Evolutionary conservation across 768 basidiomycete species (phyloP), one percentile per base, ranked within the genome.

Genomic region (Phanerochaete sordida): DNA sequence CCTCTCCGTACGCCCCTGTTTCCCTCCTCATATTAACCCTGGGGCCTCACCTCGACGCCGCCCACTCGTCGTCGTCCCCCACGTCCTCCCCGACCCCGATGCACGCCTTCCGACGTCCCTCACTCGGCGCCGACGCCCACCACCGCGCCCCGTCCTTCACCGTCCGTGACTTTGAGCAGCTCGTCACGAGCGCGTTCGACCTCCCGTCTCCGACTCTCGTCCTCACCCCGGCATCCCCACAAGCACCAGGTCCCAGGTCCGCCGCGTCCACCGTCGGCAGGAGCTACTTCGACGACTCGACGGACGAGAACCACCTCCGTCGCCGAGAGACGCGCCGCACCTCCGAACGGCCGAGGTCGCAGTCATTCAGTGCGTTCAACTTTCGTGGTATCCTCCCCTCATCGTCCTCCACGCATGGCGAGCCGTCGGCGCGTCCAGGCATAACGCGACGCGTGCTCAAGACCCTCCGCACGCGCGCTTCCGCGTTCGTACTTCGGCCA

Each of bases 121-220:
- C 43, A 48, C 48, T 53, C 62, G 63, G 33, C 64, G 39, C 52
- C 60, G 47, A 58, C 53, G 19, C 62, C 3, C 57, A 51, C 50
- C 24, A 44, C 51, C 62, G 63, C 35, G 43, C 47, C 47, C 50
- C 66, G 13, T 55, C 63, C 48, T 68, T 69, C 60, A 62, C 65
- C 56, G 55, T 70, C 59, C 50, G 64, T 56, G 69, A 69, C 58
- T 69, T 70, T 62, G 64, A 64, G 60, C 66, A 65, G 57, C 68
- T 70, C 65, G 60, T 70, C 59, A 56, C 60, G n/a, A 58, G 62
- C 57, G 69, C 68, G 12, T 69, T 68, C 63, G 64, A 67, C 58
- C 62, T 66, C 31, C 31, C 44, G 30, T 57, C 43, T 39, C 55
- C 13, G 56, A n/a, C 65, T 45, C 59, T 30, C 56, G 55, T 23